Base-by-base conservation (phyloP, 208 protist species). In the Crithidia sp. region DNA sequence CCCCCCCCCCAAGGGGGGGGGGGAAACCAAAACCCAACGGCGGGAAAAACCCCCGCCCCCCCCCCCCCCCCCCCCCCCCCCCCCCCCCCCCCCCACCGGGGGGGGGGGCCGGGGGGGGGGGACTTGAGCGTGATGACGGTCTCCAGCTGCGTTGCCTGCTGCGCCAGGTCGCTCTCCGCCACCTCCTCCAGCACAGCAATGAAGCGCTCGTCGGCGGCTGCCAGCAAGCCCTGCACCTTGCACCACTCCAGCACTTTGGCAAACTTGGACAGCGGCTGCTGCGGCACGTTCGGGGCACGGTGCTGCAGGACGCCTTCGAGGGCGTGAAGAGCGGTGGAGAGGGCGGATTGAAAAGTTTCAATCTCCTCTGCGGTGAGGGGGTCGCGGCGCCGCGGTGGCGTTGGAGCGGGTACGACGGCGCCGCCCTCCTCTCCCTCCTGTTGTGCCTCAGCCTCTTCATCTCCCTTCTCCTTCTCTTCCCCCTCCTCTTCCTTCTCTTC, bases 71-170 rank as follows among this genome's bases (percentile, higher is more conserved):
- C n/a, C n/a, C n/a, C n/a, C n/a, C n/a, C n/a, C n/a, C n/a, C n/a
- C n/a, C n/a, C n/a, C n/a, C n/a, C n/a, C n/a, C n/a, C n/a, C n/a
- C n/a, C n/a, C n/a, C n/a, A n/a, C n/a, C n/a, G n/a, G n/a, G n/a
- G n/a, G n/a, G n/a, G n/a, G n/a, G n/a, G n/a, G n/a, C n/a, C n/a
- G n/a, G n/a, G n/a, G n/a, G n/a, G n/a, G n/a, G n/a, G n/a, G n/a
- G 77, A 81, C 64, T 96, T 96, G 17, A 96, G 71, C 54, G 72
- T 73, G 61, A 95, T 84, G 12, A 96, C 92, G 12, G 85, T 85
- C 67, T 96, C 89, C 39, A 96, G 60, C 61, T 96, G 89, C 50
- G 65, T 79, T 16, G 86, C 82, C 58, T 91, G 86, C 55, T 54
- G 55, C 16, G 58, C 64, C 44, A 94, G 44, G 52, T 83, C 83